A percentile compares a stretch with the other conserved stretches of the same genome.
Evolutionary conservation across 2,329 filamentous ascomycete species (phyloP).

Genomic region (Hypoxylon sp.): DNA sequence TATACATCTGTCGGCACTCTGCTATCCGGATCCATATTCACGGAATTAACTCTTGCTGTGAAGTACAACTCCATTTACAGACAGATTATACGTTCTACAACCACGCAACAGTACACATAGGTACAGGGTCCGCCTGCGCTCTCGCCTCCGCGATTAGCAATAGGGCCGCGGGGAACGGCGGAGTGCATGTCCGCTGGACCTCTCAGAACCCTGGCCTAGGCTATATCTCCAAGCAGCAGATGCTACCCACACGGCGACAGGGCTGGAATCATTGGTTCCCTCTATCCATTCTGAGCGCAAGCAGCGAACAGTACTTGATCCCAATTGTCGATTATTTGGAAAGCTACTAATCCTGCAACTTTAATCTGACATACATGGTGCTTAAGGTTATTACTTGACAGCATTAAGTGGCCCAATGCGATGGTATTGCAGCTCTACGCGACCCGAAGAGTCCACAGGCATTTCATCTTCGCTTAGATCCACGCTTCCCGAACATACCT

Average conservation of each 20-base stretch:
- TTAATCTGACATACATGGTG: conserved; percentile 44
- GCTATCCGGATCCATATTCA: background rate
- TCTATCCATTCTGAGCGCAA: conserved; percentile 17
- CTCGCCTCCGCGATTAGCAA: conserved; percentile 27
- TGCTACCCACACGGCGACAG: conserved; percentile 22
- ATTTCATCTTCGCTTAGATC: background rate
- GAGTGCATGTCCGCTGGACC: conserved; percentile 37
- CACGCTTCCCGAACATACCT: conserved; percentile 6
- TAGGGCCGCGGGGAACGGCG: conserved; percentile 43
- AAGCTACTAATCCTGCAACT: conserved; percentile 15
- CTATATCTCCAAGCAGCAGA: conserved; percentile 22
- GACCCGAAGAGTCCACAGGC: background rate
- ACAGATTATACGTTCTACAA: conserved; percentile 22
- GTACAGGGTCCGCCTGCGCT: conserved; percentile 19
- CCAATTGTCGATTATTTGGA: conserved; percentile 7
- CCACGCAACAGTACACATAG: conserved; percentile 24
- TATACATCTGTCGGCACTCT: background rate
- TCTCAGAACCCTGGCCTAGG: conserved; percentile 23
- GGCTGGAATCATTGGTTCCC: conserved; percentile 15
- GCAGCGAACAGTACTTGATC: conserved; percentile 6
- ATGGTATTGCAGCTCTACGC: conserved; percentile 7
- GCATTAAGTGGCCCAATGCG: conserved; percentile 24
- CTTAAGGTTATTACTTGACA: conserved; percentile 41
- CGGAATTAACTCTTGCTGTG: conserved; percentile 20
- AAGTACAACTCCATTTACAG: conserved; percentile 5